Evolutionary conservation across 1,284 basidiomycete genomes (phyloP).

Genomic region (Cutaneotrichosporon sp.): DNA sequence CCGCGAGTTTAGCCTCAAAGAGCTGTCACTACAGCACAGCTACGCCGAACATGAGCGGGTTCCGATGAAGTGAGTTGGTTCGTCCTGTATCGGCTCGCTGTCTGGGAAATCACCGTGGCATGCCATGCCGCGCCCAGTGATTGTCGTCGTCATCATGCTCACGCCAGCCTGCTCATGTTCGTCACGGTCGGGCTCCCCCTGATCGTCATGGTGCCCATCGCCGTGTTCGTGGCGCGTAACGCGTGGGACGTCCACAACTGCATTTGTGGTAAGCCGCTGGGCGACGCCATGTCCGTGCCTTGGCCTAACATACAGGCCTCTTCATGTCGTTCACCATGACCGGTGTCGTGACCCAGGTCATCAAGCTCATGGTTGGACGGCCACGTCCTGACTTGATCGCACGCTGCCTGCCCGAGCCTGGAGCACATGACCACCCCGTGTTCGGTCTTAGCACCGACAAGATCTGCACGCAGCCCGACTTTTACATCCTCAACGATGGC

Average conservation of each 20-base stretch:
- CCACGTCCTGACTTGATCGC: conserved; percentile 79
- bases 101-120: background rate
- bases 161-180: conserved; percentile 57
- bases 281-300: too few relatives aligned
- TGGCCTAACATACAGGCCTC: conserved; percentile 54
- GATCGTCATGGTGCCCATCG: conserved; percentile 62
- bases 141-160: conserved; percentile 7
- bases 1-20: conserved; percentile 73
- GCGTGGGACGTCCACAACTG: conserved; percentile 86
- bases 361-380: conserved; percentile 72
- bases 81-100: background rate
- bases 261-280: conserved; percentile 57
- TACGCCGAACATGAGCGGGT: conserved; percentile 79
- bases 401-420: conserved; percentile 69
- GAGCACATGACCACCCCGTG: conserved; percentile 59
- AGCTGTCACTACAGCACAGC: conserved; percentile 65
- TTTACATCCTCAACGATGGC: conserved; percentile 64
- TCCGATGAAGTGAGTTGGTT: conserved; percentile 54
- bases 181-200: conserved; percentile 67
- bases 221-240: conserved; percentile 64
- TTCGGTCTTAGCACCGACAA: conserved; percentile 69
- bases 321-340: conserved; percentile 66
- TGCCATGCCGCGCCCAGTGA: too few relatives aligned
- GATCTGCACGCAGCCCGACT: conserved; percentile 72
- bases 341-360: conserved; percentile 73